Conservation (phyloP, 2,329 filamentous ascomycete species). For the Chlorencoelia australis region DNA sequence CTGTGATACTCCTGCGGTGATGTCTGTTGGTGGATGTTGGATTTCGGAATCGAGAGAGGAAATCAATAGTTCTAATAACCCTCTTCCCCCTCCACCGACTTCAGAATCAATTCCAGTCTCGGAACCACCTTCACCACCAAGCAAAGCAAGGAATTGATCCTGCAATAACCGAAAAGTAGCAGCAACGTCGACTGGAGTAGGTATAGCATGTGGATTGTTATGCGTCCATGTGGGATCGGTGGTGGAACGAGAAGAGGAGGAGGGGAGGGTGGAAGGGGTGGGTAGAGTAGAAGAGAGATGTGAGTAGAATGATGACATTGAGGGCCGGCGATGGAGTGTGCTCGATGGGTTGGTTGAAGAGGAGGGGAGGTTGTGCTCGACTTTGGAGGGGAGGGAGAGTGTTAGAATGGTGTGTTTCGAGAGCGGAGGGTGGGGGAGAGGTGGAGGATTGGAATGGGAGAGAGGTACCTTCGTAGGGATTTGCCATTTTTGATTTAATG, state of each 20-base stretch:
- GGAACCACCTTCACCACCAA: conserved; percentile 33
- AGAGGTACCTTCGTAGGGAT: conserved; percentile 44
- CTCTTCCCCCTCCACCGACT: too few relatives aligned
- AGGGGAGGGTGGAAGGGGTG: conserved; percentile 23
- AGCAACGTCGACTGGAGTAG: conserved; percentile 48
- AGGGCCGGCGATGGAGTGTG: conserved; percentile 38
- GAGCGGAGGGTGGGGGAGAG: conserved; percentile 47
- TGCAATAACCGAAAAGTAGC: conserved; percentile 49
- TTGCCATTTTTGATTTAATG: conserved; percentile 42
- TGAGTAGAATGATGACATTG: conserved; percentile 55
- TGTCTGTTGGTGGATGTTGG: conserved; percentile 38
- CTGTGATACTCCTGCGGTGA: conserved; percentile 44
- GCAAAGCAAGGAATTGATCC: conserved; percentile 45
- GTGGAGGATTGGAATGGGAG: conserved; percentile 46
- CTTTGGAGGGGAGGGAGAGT: conserved; percentile 30
- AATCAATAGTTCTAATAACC: conserved; percentile 43
- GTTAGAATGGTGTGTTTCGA: too few relatives aligned
- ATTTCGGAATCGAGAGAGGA: conserved; percentile 39
- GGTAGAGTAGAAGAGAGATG: conserved; percentile 36
- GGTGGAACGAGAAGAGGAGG: too few relatives aligned
- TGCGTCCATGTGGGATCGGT: conserved; percentile 8
- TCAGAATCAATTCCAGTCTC: conserved; percentile 30
- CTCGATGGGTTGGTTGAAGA: conserved; percentile 23
- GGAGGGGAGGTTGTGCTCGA: conserved; percentile 53
- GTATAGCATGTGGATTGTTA: conserved; percentile 46